Percentiles rank a stretch among this genome's conserved stretches.
These are phyloP conservation scores for Candida michaelii DNA, from an alignment of 805 yeast genomes.

Conservation along the genomic window DNA sequence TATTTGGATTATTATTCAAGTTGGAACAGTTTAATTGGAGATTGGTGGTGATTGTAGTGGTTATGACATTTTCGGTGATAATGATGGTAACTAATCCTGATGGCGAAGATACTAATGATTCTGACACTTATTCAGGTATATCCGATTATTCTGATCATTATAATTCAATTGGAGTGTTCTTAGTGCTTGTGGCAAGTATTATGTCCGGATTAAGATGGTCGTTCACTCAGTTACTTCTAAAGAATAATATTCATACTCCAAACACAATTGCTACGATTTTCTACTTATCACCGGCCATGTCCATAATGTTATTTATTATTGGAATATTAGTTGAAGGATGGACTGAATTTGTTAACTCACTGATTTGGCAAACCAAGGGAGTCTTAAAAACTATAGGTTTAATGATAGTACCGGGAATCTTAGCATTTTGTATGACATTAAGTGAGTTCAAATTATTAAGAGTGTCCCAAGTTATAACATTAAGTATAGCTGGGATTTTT, in stretches of 20 bases:
- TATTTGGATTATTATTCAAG: constrained; percentile 81
- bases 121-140: constrained; percentile 10
- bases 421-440: constrained; percentile 87
- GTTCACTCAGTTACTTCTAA: constrained; percentile 79
- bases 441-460: constrained; percentile 83
- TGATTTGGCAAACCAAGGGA: constrained; percentile 68
- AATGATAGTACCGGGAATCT: constrained; percentile 75
- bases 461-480: constrained; percentile 78
- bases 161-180: constrained; percentile 57
- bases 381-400: constrained; percentile 52
- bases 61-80: constrained; percentile 82
- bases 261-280: constrained; percentile 84
- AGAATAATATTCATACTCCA: constrained; percentile 45
- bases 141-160: constrained; percentile 16
- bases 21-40: constrained; percentile 74
- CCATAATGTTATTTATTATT: constrained; percentile 53
- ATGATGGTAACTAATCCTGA: constrained; percentile 68
- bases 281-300: constrained; percentile 85
- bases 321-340: constrained; percentile 76
- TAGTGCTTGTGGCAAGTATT: constrained; percentile 76
- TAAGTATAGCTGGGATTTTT: constrained; percentile 89
- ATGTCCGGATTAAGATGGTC: constrained; percentile 95
- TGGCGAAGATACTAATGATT: constrained; percentile 7
- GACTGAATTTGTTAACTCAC: constrained; percentile 46
- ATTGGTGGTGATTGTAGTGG: constrained; percentile 63